Conservation (phyloP, 139 green algal species). For the Chlorella sp. region DNA sequence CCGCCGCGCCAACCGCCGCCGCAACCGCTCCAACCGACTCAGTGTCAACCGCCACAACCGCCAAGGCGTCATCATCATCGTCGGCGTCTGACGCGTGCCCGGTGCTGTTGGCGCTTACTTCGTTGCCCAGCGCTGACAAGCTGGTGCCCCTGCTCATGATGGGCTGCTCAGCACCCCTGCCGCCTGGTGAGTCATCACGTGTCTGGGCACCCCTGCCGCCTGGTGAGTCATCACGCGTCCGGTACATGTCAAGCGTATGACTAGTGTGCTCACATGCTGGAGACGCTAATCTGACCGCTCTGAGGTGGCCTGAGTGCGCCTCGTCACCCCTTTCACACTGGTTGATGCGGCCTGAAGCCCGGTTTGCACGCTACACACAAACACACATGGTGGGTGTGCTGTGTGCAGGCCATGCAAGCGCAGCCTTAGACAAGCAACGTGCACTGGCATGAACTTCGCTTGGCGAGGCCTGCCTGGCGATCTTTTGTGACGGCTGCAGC, state of each 20-base stretch:
- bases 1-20: neutral
- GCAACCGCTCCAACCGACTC: neutral
- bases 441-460: too few relatives aligned
- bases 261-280: too few relatives aligned
- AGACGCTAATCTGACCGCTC: too few relatives aligned
- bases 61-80: too few relatives aligned
- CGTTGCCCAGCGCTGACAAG: conserved; percentile 25
- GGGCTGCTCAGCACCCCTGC: neutral
- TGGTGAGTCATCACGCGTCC: neutral
- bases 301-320: too few relatives aligned
- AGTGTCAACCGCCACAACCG: neutral
- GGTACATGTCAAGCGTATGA: neutral
- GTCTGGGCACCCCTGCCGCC: neutral
- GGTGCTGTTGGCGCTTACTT: too few relatives aligned
- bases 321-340: neutral
- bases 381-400: neutral
- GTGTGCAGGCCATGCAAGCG: too few relatives aligned
- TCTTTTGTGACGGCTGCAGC: neutral
- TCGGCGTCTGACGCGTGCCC: too few relatives aligned
- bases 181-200: neutral
- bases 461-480: neutral
- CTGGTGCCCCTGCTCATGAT: conserved; percentile 8
- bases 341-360: neutral
- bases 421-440: too few relatives aligned
- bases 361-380: neutral